Conservation (phyloP, 805 yeast species). For the Metschnikowia aberdeeniae region DNA sequence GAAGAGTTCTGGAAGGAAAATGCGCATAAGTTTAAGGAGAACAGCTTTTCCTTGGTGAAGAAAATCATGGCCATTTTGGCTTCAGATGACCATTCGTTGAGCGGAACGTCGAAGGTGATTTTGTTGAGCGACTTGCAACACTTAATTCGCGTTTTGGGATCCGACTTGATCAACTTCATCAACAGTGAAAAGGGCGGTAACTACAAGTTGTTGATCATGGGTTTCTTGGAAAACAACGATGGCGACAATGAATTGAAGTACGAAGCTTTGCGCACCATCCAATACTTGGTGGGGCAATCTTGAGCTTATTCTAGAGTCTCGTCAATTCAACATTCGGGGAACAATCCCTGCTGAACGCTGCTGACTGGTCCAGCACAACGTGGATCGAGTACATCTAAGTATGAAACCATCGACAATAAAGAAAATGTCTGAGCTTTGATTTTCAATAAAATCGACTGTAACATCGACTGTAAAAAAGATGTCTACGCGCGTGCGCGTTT, state of each 20-base stretch:
- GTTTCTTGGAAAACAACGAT: constrained; percentile 60
- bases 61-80: constrained; percentile 53
- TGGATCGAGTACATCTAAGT: neutral
- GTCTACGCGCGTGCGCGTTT: neutral
- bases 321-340: too few relatives aligned
- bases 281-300: constrained; percentile 76
- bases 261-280: constrained; percentile 95
- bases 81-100: constrained; percentile 18
- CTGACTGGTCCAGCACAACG: neutral
- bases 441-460: too few relatives aligned
- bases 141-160: constrained; percentile 39
- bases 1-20: constrained; percentile 90
- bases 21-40: constrained; percentile 66
- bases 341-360: neutral
- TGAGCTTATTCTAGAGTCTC: neutral
- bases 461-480: neutral
- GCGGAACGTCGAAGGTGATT: constrained; percentile 27
- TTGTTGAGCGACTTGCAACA: constrained; percentile 41
- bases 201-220: constrained; percentile 77
- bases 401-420: constrained; percentile 1
- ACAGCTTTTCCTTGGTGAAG: constrained; percentile 69
- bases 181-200: constrained; percentile 47
- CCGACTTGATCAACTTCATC: constrained; percentile 34
- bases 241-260: constrained; percentile 85
- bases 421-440: too few relatives aligned